phyloP scores from a whole-genome alignment of 169 alveolate genomes.

The Plasmodium yoelii region DNA sequence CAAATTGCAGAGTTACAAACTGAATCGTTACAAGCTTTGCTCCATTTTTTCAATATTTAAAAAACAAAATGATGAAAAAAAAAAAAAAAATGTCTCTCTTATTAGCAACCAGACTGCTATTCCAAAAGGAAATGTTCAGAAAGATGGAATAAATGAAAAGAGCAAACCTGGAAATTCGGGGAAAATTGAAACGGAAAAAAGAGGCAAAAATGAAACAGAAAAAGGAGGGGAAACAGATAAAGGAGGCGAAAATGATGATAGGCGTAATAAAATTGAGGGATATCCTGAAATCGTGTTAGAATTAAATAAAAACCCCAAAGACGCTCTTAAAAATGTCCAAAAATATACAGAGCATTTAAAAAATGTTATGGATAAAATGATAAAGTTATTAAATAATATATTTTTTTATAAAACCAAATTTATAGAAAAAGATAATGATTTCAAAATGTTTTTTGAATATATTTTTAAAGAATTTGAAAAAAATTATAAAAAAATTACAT shows the following conservation, averaged over 20 bases:
- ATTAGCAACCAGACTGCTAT: background rate
- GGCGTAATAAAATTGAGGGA: background rate
- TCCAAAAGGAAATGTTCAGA: background rate
- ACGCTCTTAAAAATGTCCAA: slow-evolving; percentile 23
- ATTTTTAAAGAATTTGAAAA: slow-evolving; percentile 19
- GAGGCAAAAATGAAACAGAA: background rate
- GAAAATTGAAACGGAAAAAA: background rate
- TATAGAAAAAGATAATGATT: slow-evolving; percentile 26
- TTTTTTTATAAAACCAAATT: slow-evolving; percentile 16
- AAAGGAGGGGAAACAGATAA: background rate
- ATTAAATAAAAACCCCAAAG: background rate
- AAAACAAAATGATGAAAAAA: slow-evolving; percentile 1
- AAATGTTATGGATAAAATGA: slow-evolving; percentile 14
- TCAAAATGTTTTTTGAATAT: slow-evolving; percentile 15
- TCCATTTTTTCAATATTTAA: slow-evolving; percentile 2
- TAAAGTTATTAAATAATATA: slow-evolving; percentile 5
- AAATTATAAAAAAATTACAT: slow-evolving; percentile 8
- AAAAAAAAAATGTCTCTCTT: background rate
- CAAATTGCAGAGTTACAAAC: background rate
- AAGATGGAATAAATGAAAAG: background rate
- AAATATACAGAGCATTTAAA: slow-evolving; percentile 45
- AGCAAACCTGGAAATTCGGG: background rate
- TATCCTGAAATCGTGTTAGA: background rate
- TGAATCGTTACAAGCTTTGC: background rate
- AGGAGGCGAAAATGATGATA: background rate